A percentile compares a stretch with the other conserved stretches of the same genome.
phyloP scores from a whole-genome alignment of 2,329 filamentous ascomycete genomes.

The Talaromyces pinophilus region DNA sequence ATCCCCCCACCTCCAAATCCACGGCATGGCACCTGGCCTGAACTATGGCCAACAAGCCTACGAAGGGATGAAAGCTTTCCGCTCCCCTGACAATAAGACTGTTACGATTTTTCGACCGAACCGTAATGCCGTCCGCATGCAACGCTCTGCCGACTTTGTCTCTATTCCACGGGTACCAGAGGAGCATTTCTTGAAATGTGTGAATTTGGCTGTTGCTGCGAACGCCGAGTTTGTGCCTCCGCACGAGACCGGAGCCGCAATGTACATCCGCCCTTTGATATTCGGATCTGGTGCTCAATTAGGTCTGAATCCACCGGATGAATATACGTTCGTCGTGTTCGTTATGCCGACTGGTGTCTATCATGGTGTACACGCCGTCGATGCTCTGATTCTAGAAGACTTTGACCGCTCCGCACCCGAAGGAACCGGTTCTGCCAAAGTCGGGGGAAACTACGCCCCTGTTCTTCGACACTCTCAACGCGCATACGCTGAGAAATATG shows the following conservation, averaged over 20 bases:
- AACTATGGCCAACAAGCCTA: conserved; percentile 99
- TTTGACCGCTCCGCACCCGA: conserved; percentile 93
- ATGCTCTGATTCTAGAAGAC: conserved; percentile 82
- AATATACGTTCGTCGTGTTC: conserved; percentile 88
- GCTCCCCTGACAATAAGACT: conserved; percentile 51
- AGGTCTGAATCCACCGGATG: conserved; percentile 81
- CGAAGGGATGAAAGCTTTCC: conserved; percentile 97
- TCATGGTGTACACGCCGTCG: conserved; percentile 85
- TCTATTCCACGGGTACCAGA: conserved; percentile 79
- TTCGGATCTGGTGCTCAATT: conserved; percentile 88
- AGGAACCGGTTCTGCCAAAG: conserved; percentile 87
- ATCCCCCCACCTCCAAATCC: conserved; percentile 82
- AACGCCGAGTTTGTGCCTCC: conserved; percentile 93
- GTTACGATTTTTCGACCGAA: conserved; percentile 88
- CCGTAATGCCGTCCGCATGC: conserved; percentile 80
- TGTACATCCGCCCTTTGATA: conserved; percentile 88
- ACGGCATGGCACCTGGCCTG: conserved; percentile 91
- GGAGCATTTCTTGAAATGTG: conserved; percentile 72
- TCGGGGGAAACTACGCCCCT: conserved; percentile 94
- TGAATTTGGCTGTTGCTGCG: conserved; percentile 76
- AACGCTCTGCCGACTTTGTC: conserved; percentile 79
- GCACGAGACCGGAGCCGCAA: conserved; percentile 80
- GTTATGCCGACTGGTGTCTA: conserved; percentile 92
- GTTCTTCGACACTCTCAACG: conserved; percentile 84
- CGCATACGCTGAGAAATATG: conserved; percentile 75